Evolutionary conservation across 345 rosid genomes (phyloP), one percentile per base, ranked within the genome.

Genomic region (Pugionium cornutum): DNA sequence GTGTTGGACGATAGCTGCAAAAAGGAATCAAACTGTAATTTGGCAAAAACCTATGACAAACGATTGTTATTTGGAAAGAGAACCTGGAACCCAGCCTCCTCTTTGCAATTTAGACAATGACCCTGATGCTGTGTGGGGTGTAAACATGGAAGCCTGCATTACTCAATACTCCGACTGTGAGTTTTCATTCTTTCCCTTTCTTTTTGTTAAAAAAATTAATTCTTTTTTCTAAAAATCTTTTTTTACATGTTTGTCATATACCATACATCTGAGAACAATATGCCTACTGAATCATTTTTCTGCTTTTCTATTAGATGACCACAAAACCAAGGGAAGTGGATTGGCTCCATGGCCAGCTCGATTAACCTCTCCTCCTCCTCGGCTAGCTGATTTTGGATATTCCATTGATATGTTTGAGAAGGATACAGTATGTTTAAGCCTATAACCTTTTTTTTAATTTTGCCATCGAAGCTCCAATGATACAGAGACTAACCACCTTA

Each of bases 291-390:
- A 43, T 9, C 58, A 54, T 31, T 46, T 27, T 27, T 45, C 39
- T 36, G 29, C 54, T 45, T 45, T 67, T 76, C 36, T 48, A 37
- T 74, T 77, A 90, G 99, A 84, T 78, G 87, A 82, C 71, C 96
- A 90, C 28, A 83, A 61, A 72, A 78, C 77, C 35, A 81, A 82
- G 71, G 99, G 96, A 57, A 88, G 96, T 79, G 95, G 85, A 56
- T 83, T 94, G 82, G 90, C 95, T 61, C 96, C 99, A 57, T 90
- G 99, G 99, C 99, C 97, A 5, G 86, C 89, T 68, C 83, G 99
- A 59, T 79, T 84, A 80, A 88, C 82, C 37, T 63, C 92, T 44
- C 84, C 96, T 71, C 86, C 99, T 75, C 89, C 92, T 8, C 80
- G 97, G 43, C 88, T 94, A 76, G 86, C 92, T 72, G 97, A 94